These are phyloP conservation scores for Cladophialophora exuberans DNA, from an alignment of 2,329 filamentous ascomycete species.

Conservation along the genomic window DNA sequence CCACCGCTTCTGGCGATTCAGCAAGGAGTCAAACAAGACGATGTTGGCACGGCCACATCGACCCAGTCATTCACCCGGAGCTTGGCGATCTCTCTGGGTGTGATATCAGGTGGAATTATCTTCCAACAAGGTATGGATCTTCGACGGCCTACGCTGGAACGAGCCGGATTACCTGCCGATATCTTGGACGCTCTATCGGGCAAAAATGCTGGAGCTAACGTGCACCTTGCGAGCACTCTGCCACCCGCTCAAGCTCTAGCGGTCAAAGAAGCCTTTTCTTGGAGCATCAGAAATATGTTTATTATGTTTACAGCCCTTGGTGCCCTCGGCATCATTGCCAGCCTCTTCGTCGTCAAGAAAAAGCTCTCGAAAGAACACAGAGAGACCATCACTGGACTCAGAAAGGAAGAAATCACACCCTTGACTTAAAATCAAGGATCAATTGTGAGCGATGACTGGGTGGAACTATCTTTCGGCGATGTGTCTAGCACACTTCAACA, in stretches of 20 bases:
- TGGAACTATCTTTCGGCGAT: too few species aligned
- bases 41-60: constrained; percentile 62
- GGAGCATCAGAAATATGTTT: constrained; percentile 53
- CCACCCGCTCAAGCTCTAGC: constrained; percentile 38
- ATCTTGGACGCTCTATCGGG: constrained; percentile 28
- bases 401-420: constrained; percentile 30
- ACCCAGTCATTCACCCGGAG: constrained; percentile 65
- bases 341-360: constrained; percentile 43
- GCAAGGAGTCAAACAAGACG: constrained; percentile 51
- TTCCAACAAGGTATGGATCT: constrained; percentile 44
- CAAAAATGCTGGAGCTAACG: constrained; percentile 38
- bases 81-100: constrained; percentile 59
- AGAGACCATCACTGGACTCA: constrained; percentile 50
- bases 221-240: constrained; percentile 32
- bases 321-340: constrained; percentile 21
- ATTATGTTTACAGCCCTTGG: constrained; percentile 42
- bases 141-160: constrained; percentile 19
- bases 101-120: constrained; percentile 61
- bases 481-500: too few species aligned
- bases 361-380: constrained; percentile 47
- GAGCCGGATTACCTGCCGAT: constrained; percentile 34
- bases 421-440: neutral
- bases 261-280: constrained; percentile 47
- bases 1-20: constrained; percentile 61
- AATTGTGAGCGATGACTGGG: too few species aligned